These are phyloP conservation scores for Rhamnella rubrinervis DNA, from an alignment of 331 rosid species.

Conservation along the genomic window DNA sequence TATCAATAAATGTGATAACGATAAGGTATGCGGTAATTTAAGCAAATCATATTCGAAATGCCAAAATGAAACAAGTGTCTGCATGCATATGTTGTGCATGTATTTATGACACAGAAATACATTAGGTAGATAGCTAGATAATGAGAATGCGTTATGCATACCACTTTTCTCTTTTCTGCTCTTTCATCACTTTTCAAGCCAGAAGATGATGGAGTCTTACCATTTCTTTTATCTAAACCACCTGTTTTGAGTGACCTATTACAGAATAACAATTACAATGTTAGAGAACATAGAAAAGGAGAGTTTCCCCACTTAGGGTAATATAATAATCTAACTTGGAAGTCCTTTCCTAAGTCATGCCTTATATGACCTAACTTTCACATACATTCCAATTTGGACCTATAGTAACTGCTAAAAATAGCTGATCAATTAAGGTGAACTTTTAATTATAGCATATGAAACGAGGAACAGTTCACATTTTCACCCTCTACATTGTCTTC, in stretches of 20 bases:
- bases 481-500: too few relatives aligned
- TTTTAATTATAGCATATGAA: too few relatives aligned
- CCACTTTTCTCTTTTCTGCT: constrained; percentile 60
- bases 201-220: constrained; percentile 39
- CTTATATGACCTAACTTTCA: too few relatives aligned
- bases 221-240: constrained; percentile 45
- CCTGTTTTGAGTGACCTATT: constrained; percentile 60
- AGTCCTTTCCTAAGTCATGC: too few relatives aligned
- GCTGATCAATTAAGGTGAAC: too few relatives aligned
- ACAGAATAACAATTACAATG: background rate
- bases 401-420: too few relatives aligned
- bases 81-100: background rate
- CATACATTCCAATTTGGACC: too few relatives aligned
- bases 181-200: constrained; percentile 46
- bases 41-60: constrained; percentile 15
- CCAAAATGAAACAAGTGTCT: background rate
- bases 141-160: constrained; percentile 20
- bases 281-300: background rate
- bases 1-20: constrained; percentile 13
- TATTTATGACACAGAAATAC: background rate
- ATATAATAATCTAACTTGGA: too few relatives aligned
- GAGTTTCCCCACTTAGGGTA: too few relatives aligned
- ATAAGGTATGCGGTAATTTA: constrained; percentile 15
- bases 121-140: too few relatives aligned
- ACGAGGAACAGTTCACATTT: too few relatives aligned